Base-by-base conservation (phyloP, 306 rosid species). In the Corylus americana region DNA sequence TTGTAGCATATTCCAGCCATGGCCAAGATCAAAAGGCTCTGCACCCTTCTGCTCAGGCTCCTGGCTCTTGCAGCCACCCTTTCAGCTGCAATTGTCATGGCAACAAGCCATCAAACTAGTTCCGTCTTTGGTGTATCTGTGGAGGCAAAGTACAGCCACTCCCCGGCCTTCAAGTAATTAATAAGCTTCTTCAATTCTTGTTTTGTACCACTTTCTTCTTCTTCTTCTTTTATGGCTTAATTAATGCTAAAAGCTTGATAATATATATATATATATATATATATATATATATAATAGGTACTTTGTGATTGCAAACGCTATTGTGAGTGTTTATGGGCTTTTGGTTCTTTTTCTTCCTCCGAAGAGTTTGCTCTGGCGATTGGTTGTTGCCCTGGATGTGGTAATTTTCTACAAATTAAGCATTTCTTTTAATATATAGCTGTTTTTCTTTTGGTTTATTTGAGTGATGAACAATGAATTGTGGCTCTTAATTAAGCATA, bases 81-180 rank as follows among this genome's bases (percentile, higher is more conserved):
- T 81, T 77, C 90, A 7, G 89, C 92, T 0, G 89, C 87, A 42
- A 73, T 93, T 81, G 90, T 92, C 59, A 93, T 93, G 98, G 93
- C 82, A 20, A 85, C 97, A 2, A 93, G 96, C 84, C 98, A 81
- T 73, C 82, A 91, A 82, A 88, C 39, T 55, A 37, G 86, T 25
- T 81, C 11, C 55, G 49, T 85, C 80, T 84, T 85, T 3, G 10
- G 83, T 4, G 2, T 91, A 2, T 81, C 93, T 53, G 63, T 89
- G 70, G 97, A 92, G 81, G 95, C 87, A 12, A 93, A 86, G 82
- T 92, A 90, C 83, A 85, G 90, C 2, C 79, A 85, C 48, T 74
- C 94, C 16, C 93, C 95, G 27, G 85, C 98, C 16, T 89, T 92
- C 87, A 89, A 81, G 97, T 93, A 57, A 42, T 42, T 5, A 42